Percentiles rank a stretch among this genome's conserved stretches.
Evolutionary conservation across 2,329 filamentous ascomycete species (phyloP).

Genomic region (Aureobasidium mangrovei): DNA sequence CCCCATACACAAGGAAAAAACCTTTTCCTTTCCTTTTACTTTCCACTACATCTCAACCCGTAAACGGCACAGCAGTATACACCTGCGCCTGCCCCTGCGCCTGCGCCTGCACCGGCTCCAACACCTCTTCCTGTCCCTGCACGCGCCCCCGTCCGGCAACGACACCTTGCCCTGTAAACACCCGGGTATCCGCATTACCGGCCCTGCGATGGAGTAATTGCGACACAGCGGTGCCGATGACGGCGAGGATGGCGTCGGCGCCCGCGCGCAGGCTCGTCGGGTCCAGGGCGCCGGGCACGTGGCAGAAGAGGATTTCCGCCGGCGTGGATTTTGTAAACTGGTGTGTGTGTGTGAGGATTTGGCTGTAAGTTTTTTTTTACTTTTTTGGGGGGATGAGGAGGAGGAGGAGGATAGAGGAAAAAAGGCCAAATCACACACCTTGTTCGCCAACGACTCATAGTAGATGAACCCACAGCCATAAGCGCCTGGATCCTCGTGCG

Average conservation of each 20-base stretch:
- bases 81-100: no score
- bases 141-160: not conserved
- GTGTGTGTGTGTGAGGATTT: not conserved
- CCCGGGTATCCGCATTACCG: not conserved
- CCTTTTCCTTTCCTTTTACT: no score
- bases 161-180: not conserved
- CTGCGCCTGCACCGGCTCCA: no score
- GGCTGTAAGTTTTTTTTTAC: not conserved
- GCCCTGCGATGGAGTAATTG: not conserved
- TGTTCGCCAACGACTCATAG: conserved; percentile 16
- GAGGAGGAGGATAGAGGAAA: not conserved
- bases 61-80: no score
- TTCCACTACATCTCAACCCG: no score
- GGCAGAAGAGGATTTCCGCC: conserved; percentile 15
- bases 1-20: no score
- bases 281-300: conserved; percentile 14
- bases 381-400: not conserved
- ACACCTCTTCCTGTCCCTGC: no score
- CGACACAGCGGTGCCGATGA: conserved; percentile 7
- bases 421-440: not conserved
- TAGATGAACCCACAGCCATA: conserved; percentile 17
- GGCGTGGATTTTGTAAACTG: not conserved
- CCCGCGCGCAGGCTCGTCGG: conserved; percentile 1
- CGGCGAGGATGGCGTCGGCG: conserved; percentile 10
- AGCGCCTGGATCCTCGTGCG: conserved; percentile 14